phyloP scores from a whole-genome alignment of 2,329 filamentous ascomycete species.

The Exophiala mesophila region DNA sequence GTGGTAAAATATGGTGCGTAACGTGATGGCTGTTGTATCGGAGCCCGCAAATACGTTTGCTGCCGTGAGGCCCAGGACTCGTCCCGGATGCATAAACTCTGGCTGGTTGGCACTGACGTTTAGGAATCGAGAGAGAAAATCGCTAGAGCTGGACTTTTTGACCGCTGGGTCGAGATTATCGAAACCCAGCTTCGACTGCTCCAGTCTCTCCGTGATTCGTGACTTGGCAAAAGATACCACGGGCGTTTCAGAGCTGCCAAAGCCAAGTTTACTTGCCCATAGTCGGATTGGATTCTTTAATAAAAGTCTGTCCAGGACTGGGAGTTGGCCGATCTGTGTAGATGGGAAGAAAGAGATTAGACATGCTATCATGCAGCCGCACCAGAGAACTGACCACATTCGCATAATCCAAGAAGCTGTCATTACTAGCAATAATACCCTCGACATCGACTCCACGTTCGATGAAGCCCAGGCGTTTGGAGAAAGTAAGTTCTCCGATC shows the following conservation, averaged over 20 bases:
- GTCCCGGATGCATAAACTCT: constrained; percentile 12
- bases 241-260: constrained; percentile 11
- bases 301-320: constrained; percentile 30
- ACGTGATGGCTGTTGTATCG: constrained; percentile 71
- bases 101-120: constrained; percentile 25
- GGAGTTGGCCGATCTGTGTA: constrained; percentile 30
- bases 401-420: constrained; percentile 25
- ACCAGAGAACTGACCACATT: constrained; percentile 9
- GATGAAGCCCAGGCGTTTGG: constrained; percentile 32
- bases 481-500: constrained; percentile 33
- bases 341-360: neutral
- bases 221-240: constrained; percentile 13
- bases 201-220: constrained; percentile 11
- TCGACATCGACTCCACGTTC: constrained; percentile 31
- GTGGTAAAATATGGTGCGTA: constrained; percentile 68
- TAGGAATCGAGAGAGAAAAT: constrained; percentile 29
- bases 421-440: constrained; percentile 34
- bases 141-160: constrained; percentile 11
- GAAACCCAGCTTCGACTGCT: too few relatives aligned
- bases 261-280: constrained; percentile 8
- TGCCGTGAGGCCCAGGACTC: constrained; percentile 14
- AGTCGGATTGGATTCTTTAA: constrained; percentile 18
- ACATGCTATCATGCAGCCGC: neutral
- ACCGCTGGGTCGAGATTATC: too few relatives aligned
- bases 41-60: constrained; percentile 58